Conservation (phyloP, 1,284 basidiomycete genomes). For the Fomitopsis schrenkii region DNA sequence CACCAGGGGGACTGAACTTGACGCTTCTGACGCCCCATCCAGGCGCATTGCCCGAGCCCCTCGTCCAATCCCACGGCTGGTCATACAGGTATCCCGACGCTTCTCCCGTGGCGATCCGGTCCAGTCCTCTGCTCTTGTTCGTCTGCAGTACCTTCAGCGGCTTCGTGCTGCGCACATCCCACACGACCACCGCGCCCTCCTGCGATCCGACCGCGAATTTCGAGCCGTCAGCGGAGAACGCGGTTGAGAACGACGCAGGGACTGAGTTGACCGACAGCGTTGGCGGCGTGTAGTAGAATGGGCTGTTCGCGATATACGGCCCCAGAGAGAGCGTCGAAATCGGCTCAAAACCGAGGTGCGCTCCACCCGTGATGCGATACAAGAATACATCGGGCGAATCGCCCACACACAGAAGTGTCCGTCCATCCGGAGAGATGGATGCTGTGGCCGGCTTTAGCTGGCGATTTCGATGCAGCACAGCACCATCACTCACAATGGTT, state of each 20-base stretch:
- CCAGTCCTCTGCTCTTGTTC: slow-evolving; percentile 40
- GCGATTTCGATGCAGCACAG: slow-evolving; percentile 8
- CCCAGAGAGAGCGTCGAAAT: slow-evolving; percentile 57
- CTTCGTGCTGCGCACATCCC: slow-evolving; percentile 72
- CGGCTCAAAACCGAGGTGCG: slow-evolving; percentile 50
- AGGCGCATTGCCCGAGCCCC: slow-evolving; percentile 48
- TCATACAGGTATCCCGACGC: slow-evolving; percentile 57
- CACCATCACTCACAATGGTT: slow-evolving; percentile 52
- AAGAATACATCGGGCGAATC: slow-evolving; percentile 82
- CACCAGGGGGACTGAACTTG: slow-evolving; percentile 63
- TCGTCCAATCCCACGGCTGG: slow-evolving; percentile 63
- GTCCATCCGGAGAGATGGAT: slow-evolving; percentile 81
- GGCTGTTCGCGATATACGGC: slow-evolving; percentile 34
- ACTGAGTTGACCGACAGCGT: slow-evolving; percentile 32
- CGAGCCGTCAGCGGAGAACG: slow-evolving; percentile 75
- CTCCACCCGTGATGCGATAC: slow-evolving; percentile 60
- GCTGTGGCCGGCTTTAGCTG: slow-evolving; percentile 38
- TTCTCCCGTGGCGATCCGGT: slow-evolving; percentile 33
- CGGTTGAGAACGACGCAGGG: slow-evolving; percentile 78
- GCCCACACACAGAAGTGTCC: slow-evolving; percentile 80
- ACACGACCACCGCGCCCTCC: slow-evolving; percentile 78
- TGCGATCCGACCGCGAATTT: slow-evolving; percentile 87
- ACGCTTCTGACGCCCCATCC: slow-evolving; percentile 77
- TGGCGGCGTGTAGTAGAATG: slow-evolving; percentile 28
- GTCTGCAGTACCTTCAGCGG: slow-evolving; percentile 65